These are phyloP conservation scores for Chamaecrista fasciculata DNA, from an alignment of 306 rosid genomes.

Conservation along the genomic window DNA sequence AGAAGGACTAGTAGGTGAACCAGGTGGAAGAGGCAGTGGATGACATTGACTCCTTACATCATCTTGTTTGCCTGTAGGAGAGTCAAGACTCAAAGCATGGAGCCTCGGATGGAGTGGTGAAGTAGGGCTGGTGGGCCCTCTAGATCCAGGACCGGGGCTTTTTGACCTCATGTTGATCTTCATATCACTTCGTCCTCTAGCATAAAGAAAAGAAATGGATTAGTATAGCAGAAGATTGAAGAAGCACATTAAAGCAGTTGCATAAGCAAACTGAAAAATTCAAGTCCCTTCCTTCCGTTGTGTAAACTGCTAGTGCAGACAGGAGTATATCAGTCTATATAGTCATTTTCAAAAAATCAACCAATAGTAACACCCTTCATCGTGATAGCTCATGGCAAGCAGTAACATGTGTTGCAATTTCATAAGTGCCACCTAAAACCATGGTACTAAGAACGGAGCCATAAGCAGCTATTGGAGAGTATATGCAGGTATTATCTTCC, in stretches of 20 bases:
- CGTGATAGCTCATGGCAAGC: conserved; percentile 10
- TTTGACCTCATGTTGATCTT: conserved; percentile 53
- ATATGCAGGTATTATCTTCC: neutral
- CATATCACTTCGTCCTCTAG: conserved; percentile 59
- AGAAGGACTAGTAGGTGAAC: conserved; percentile 89
- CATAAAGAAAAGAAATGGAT: conserved; percentile 33
- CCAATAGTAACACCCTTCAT: conserved; percentile 5
- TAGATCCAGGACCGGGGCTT: conserved; percentile 81
- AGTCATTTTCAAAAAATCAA: neutral
- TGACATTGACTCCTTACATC: conserved; percentile 75
- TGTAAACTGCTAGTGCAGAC: conserved; percentile 10
- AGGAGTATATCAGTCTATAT: neutral
- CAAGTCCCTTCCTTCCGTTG: conserved; percentile 5
- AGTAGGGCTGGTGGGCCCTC: conserved; percentile 90
- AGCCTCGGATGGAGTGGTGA: conserved; percentile 82
- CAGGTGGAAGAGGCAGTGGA: conserved; percentile 94
- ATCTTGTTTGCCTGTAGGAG: conserved; percentile 72
- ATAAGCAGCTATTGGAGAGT: neutral
- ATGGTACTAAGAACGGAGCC: neutral
- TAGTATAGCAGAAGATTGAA: conserved; percentile 24
- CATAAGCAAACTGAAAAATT: neutral
- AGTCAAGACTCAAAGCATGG: conserved; percentile 53
- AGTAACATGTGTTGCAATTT: neutral
- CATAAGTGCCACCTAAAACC: conserved; percentile 7
- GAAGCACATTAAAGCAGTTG: conserved; percentile 4